phyloP scores from a whole-genome alignment of 306 rosid genomes.

The Corylus avellana region DNA sequence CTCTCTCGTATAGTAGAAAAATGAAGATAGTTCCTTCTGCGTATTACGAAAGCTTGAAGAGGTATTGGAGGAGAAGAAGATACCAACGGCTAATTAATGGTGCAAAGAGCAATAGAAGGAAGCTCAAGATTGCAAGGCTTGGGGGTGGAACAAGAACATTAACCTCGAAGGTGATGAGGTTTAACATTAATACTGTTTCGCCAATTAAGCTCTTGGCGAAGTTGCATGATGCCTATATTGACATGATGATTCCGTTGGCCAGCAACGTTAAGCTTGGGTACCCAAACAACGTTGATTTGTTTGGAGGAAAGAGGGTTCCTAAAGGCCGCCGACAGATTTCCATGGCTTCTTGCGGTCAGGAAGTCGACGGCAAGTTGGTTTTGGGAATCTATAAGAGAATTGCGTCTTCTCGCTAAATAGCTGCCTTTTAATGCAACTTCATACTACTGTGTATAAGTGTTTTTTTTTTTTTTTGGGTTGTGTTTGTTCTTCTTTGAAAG shows the following conservation, averaged over 20 bases:
- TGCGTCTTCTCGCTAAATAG: slow-evolving; percentile 28
- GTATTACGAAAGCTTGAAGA: slow-evolving; percentile 32
- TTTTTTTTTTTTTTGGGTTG: background rate
- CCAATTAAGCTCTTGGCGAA: slow-evolving; percentile 30
- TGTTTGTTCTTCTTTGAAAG: background rate
- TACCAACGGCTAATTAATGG: slow-evolving; percentile 31
- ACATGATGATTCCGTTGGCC: slow-evolving; percentile 39
- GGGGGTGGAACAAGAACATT: slow-evolving; percentile 4
- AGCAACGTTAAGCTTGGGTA: background rate
- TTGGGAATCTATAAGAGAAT: slow-evolving; percentile 43
- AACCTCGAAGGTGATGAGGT: slow-evolving; percentile 2
- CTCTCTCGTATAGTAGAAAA: background rate
- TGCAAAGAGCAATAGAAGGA: slow-evolving; percentile 22
- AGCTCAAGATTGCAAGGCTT: slow-evolving; percentile 23
- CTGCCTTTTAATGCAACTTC: background rate
- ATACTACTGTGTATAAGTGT: background rate
- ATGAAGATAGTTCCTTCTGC: slow-evolving; percentile 33
- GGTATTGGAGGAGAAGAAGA: slow-evolving; percentile 43
- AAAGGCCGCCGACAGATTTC: slow-evolving; percentile 26
- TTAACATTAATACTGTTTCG: slow-evolving; percentile 2
- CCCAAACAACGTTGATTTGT: slow-evolving; percentile 9
- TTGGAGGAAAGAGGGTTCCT: slow-evolving; percentile 30
- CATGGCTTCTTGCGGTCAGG: slow-evolving; percentile 24
- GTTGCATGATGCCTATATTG: slow-evolving; percentile 34
- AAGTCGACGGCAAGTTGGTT: slow-evolving; percentile 34